Conservation (phyloP, 2,329 filamentous ascomycete species). For the Zymoseptoria brevis region DNA sequence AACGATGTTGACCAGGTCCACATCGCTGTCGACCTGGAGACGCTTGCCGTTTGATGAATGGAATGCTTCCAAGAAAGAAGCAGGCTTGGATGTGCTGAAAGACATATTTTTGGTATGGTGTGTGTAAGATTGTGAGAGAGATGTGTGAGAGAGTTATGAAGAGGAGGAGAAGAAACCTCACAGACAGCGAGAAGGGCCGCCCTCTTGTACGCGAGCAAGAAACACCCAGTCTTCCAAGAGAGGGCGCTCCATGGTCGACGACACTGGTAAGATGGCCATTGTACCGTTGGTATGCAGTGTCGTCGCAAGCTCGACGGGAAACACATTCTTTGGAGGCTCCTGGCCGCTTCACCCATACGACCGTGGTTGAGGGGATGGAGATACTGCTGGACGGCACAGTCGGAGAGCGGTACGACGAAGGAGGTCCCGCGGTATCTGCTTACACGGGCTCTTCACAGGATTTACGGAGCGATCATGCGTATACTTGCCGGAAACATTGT, state of each 20-base stretch:
- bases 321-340: neutral
- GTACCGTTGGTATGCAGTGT: neutral
- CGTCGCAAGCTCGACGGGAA: neutral
- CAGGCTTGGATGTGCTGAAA: neutral
- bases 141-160: neutral
- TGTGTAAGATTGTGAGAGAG: neutral
- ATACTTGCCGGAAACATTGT: neutral
- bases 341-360: neutral
- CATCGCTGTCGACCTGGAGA: neutral
- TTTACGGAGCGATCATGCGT: neutral
- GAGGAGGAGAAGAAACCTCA: neutral
- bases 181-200: neutral
- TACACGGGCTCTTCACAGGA: neutral
- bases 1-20: neutral
- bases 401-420: neutral
- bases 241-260: neutral
- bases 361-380: neutral
- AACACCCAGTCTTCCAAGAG: neutral
- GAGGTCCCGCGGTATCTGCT: neutral
- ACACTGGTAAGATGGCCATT: neutral
- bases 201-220: neutral
- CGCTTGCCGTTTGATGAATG: neutral
- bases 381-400: neutral
- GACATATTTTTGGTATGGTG: neutral
- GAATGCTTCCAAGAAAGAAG: neutral